Conservation (phyloP, 495 filamentous ascomycete genomes). For the Neurospora sublineolata region DNA sequence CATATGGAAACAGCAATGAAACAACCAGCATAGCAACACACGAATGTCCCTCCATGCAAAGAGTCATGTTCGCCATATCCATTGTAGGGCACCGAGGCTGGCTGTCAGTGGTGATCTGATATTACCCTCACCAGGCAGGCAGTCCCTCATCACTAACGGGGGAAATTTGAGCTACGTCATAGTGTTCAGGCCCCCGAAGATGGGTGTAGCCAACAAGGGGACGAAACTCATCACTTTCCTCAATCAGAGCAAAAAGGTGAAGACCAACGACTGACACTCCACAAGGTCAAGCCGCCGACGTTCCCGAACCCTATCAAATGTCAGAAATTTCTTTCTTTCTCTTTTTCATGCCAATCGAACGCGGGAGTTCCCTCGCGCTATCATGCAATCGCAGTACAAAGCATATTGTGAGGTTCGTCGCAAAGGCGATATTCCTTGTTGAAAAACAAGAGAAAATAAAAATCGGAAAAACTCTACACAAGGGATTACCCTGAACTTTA, state of each 20-base stretch:
- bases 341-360: background rate
- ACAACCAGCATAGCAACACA: background rate
- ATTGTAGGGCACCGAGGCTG: background rate
- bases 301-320: background rate
- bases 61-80: background rate
- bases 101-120: background rate
- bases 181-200: background rate
- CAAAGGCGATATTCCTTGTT: background rate
- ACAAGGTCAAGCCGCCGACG: background rate
- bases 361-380: background rate
- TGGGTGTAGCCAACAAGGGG: background rate
- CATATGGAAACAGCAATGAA: background rate
- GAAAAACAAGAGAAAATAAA: background rate
- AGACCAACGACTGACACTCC: background rate
- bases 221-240: background rate
- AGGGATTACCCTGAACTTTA: background rate
- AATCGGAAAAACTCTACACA: background rate
- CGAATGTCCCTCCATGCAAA: background rate
- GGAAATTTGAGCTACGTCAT: background rate
- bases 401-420: background rate
- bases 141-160: background rate
- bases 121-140: background rate
- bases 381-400: background rate
- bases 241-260: background rate
- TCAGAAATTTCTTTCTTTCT: background rate